phyloP scores from a whole-genome alignment of 2,329 filamentous ascomycete genomes.

The Xylaria sp. region DNA sequence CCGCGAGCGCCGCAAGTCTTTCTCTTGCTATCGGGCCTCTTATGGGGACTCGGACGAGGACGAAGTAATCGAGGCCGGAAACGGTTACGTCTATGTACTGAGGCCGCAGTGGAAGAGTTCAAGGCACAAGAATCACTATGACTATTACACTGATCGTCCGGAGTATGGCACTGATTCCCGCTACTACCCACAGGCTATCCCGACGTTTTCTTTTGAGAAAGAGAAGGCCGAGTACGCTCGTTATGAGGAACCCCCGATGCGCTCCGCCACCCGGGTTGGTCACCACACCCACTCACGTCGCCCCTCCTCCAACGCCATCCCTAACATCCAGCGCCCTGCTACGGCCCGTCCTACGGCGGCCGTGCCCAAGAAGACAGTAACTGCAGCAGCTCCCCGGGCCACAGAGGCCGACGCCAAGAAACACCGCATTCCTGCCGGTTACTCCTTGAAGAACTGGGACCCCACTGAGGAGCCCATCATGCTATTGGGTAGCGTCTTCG shows the following conservation, averaged over 20 bases:
- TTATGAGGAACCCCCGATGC: constrained; percentile 53
- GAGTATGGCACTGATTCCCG: constrained; percentile 69
- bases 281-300: constrained; percentile 58
- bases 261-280: constrained; percentile 55
- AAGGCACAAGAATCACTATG: constrained; percentile 50
- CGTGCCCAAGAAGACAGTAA: constrained; percentile 54
- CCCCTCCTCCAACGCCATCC: constrained; percentile 56
- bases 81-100: constrained; percentile 65
- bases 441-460: constrained; percentile 98
- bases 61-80: constrained; percentile 64
- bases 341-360: constrained; percentile 62
- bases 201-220: constrained; percentile 52
- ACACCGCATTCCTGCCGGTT: constrained; percentile 86
- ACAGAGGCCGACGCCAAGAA: constrained; percentile 69
- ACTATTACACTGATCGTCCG: constrained; percentile 59
- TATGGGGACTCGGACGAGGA: constrained; percentile 74
- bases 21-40: constrained; percentile 69
- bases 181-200: constrained; percentile 64
- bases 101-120: constrained; percentile 60
- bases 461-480: constrained; percentile 93
- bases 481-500: constrained; percentile 93
- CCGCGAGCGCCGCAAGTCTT: constrained; percentile 67
- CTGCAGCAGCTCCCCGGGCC: constrained; percentile 55
- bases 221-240: constrained; percentile 57
- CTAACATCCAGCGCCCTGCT: constrained; percentile 61